These are phyloP conservation scores for Phaeosphaeria sp. DNA, from an alignment of 2,329 filamentous ascomycete species.

Conservation along the genomic window DNA sequence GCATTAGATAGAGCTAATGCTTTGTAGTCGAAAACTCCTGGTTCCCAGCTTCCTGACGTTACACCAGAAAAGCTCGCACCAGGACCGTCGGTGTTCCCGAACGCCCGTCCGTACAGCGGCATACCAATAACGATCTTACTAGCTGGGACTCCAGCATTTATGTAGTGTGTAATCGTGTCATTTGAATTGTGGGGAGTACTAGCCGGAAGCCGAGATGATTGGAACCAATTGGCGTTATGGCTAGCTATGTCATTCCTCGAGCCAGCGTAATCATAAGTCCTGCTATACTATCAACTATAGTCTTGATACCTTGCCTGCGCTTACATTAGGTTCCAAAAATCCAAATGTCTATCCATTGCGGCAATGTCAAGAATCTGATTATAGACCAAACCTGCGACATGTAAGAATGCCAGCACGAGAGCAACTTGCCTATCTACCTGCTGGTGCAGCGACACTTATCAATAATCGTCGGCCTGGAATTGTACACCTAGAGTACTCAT, in stretches of 20 bases:
- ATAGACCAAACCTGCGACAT: no score
- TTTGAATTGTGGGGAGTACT: conserved; percentile 45
- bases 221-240: conserved; percentile 41
- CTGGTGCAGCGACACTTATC: no score
- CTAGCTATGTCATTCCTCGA: conserved; percentile 44
- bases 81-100: conserved; percentile 43
- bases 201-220: conserved; percentile 31
- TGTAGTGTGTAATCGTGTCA: conserved; percentile 42
- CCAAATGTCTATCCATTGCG: conserved; percentile 56
- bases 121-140: conserved; percentile 47
- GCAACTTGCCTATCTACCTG: no score
- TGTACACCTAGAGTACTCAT: no score
- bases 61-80: conserved; percentile 39
- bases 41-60: conserved; percentile 44
- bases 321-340: conserved; percentile 74
- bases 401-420: no score
- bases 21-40: conserved; percentile 48
- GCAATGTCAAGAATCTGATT: no score
- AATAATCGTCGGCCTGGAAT: no score
- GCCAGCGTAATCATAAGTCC: conserved; percentile 76
- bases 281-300: no score
- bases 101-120: conserved; percentile 47
- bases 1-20: conserved; percentile 38
- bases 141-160: conserved; percentile 37
- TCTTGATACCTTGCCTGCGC: no score